phyloP scores from a whole-genome alignment of 2,329 filamentous ascomycete species.

The Microdochium trichocladiopsis region DNA sequence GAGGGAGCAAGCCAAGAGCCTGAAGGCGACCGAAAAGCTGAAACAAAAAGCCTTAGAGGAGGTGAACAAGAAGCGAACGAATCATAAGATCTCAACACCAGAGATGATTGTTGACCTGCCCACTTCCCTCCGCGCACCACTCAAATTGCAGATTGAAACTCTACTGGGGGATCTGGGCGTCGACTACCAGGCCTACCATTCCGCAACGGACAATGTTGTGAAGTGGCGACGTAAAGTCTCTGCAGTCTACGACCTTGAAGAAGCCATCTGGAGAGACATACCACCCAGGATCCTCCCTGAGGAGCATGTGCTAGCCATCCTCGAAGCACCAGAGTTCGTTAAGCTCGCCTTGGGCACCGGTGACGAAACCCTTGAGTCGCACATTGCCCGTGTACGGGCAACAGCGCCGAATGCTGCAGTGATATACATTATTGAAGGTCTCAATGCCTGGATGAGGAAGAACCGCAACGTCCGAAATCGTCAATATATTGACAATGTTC shows the following conservation, averaged over 20 bases:
- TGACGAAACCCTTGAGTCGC: constrained; percentile 45
- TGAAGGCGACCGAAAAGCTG: constrained; percentile 57
- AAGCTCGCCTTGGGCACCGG: constrained; percentile 43
- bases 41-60: constrained; percentile 59
- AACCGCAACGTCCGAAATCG: constrained; percentile 61
- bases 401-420: constrained; percentile 45
- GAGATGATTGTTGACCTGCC: constrained; percentile 77
- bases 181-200: constrained; percentile 20
- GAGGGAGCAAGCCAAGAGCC: constrained; percentile 52
- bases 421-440: constrained; percentile 68
- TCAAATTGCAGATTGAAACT: constrained; percentile 36
- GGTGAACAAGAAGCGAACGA: constrained; percentile 64
- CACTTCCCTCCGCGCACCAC: constrained; percentile 39
- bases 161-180: constrained; percentile 46
- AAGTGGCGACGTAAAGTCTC: constrained; percentile 64
- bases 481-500: constrained; percentile 59
- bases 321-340: constrained; percentile 61
- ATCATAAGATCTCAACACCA: constrained; percentile 64
- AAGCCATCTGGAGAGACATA: constrained; percentile 59
- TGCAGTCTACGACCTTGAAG: constrained; percentile 53
- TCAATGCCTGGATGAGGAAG: constrained; percentile 59
- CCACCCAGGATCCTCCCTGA: constrained; percentile 44
- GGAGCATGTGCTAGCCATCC: constrained; percentile 52
- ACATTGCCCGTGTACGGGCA: constrained; percentile 48
- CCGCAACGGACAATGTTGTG: constrained; percentile 40